Conservation (phyloP, 2,329 filamentous ascomycete species). For the Pseudofabraea citricarpa region DNA sequence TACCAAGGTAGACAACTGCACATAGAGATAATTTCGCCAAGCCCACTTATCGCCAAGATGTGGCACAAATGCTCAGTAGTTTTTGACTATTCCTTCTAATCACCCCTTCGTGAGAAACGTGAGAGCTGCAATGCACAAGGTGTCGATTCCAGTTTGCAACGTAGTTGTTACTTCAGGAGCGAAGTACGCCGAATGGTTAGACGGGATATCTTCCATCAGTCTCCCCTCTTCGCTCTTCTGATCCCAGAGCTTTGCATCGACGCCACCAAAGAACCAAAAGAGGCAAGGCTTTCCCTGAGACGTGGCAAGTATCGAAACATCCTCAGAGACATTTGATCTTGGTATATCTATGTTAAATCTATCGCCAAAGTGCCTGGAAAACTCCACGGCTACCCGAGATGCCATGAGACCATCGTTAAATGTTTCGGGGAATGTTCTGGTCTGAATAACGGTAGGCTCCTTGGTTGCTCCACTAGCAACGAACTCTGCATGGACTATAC, state of each 20-base stretch:
- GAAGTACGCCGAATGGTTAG: slow-evolving; percentile 53
- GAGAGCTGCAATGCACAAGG: slow-evolving; percentile 42
- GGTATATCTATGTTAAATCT: slow-evolving; percentile 2
- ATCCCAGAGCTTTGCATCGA: slow-evolving; percentile 44
- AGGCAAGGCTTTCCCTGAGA: slow-evolving; percentile 39
- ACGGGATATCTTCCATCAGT: slow-evolving; percentile 39
- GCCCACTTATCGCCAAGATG: not conserved
- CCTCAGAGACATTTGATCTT: not conserved
- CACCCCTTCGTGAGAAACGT: slow-evolving; percentile 30
- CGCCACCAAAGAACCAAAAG: slow-evolving; percentile 53
- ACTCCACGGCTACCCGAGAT: not conserved
- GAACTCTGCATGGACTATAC: slow-evolving; percentile 54
- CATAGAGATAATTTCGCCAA: not conserved
- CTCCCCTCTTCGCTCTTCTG: slow-evolving; percentile 37
- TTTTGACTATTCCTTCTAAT: not conserved
- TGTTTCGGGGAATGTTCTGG: slow-evolving; percentile 1
- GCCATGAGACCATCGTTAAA: slow-evolving; percentile 2
- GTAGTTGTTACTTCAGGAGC: slow-evolving; percentile 52
- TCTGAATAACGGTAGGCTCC: not conserved
- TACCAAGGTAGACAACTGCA: not conserved
- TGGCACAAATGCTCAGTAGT: not conserved
- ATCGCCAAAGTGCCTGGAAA: not conserved
- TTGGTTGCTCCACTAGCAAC: slow-evolving; percentile 34
- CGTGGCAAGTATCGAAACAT: slow-evolving; percentile 40
- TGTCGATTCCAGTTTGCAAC: slow-evolving; percentile 43